Evolutionary conservation across 495 filamentous ascomycete species (phyloP), one percentile per base, ranked within the genome.

Genomic region (Hypoxylon rickii): DNA sequence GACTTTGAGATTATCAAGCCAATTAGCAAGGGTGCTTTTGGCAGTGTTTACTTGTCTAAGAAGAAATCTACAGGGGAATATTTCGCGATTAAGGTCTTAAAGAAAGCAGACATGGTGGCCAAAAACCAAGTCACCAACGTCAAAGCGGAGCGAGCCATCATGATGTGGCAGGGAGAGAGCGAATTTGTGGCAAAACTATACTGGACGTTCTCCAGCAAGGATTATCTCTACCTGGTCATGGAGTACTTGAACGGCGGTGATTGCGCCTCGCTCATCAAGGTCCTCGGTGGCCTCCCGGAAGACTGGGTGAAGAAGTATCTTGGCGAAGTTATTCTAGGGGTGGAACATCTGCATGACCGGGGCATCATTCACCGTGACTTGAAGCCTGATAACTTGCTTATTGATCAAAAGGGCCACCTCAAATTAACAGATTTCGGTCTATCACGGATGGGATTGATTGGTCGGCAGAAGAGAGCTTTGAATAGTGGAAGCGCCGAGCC

Each of bases 141-240:
- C 57, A 96, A 97, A 73, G 94, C 95, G 8, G 94, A 98, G 72
- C 83, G 94, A 58, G 95, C 95, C n/a, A 98, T 98, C 64, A 97
- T 98, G 94, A 98, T 98, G 95, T 96, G 94, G 86, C 95, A 98
- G 75, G 95, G 95, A 19, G 94, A 97, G 67, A 98, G 94, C 71
- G 94, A 98, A 58, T 98, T 97, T 72, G 94, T 98, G 42, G 94
- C 94, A 12, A 98, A 98, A 72, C 79, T 98, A 4, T 97, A 97
- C 74, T 98, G 94, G 94, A 97, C 94, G 0, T 98, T 98, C 66
- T 93, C 94, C 20, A 98, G 95, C 79, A 98, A 98, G 68, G 94
- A 98, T 67, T 98, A 96, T 68, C 86, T 98, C 21, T 98, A 97
- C 69, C 77, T 98, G 60, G 94, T 98, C 12, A 98, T 98, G 94